Evolutionary conservation across 2,329 filamentous ascomycete species (phyloP), one percentile per base, ranked within the genome.

Genomic region (Exophiala sp.): DNA sequence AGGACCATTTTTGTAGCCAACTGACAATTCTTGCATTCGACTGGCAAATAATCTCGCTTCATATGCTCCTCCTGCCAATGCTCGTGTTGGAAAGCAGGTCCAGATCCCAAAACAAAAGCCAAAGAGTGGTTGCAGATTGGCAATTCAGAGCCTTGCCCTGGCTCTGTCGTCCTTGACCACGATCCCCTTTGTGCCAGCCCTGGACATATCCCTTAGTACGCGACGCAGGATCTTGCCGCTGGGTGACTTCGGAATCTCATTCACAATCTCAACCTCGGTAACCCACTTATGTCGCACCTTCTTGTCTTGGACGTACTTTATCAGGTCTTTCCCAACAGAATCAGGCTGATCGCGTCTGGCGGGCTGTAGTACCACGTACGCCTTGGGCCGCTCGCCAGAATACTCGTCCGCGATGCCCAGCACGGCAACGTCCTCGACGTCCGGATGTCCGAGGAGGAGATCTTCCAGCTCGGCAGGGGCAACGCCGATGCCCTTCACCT

Each of bases 401-500:
- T 60, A 60, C 20, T 67, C 68, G 18, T 67, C 62, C 1, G 72
- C 66, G 14, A 75, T 68, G 1, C 75, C 75, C 2, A 75, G 73
- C 2, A 78, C 75, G 1, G 74, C 76, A 2, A 70, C 75, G 54
- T 78, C 76, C 36, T 65, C 60, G 52, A 79, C 72, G 1, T 65
- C 67, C 0, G 72, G 70, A 55, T 78, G 74, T 34, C 70, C 68
- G 3, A 77, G 66, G 2, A 79, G 68, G 2, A 75, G 64, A 1
- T 67, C 68, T 60, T 79, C 76, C 8, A 79, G 62, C 54, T 78
- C 76, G 1, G 75, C 72, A 0, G 76, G 76, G 2, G 74, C 68
- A 1, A 77, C 74, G 65, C 76, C 51, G 14, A 57, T 57, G 24
- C 58, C 60, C 66, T 87, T 84, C 65, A 77, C 83, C 68, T 85